phyloP scores from a whole-genome alignment of 768 basidiomycete genomes.

The Hygrocybe coccinea region DNA sequence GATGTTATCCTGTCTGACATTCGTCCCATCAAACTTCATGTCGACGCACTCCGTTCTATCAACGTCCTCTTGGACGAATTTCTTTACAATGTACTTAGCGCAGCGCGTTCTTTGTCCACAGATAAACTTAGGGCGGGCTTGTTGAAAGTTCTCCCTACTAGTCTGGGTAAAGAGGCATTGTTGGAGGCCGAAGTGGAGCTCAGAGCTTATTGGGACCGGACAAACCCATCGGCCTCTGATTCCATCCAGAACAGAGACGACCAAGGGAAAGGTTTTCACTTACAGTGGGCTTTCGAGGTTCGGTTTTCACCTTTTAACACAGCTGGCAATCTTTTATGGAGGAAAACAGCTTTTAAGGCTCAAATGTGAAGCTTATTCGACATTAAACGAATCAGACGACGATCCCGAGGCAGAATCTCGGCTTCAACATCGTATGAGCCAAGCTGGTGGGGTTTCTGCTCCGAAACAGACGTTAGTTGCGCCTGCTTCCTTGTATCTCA shows the following conservation, averaged over 20 bases:
- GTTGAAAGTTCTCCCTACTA: conserved; percentile 67
- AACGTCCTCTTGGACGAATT: conserved; percentile 85
- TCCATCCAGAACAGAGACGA: conserved; percentile 43
- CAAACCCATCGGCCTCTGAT: conserved; percentile 32
- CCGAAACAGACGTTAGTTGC: conserved; percentile 58
- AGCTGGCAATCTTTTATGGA: conserved; percentile 9
- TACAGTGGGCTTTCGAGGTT: conserved; percentile 77
- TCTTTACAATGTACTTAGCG: conserved; percentile 63
- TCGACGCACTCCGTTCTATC: conserved; percentile 71
- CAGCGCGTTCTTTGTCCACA: conserved; percentile 64
- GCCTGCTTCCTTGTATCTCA: conserved; percentile 84
- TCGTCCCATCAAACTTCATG: conserved; percentile 80
- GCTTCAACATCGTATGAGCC: conserved; percentile 57
- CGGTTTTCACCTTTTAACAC: conserved; percentile 16
- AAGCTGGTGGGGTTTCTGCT: conserved; percentile 42
- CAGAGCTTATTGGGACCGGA: conserved; percentile 83
- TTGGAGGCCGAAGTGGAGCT: conserved; percentile 91
- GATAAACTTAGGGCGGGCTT: conserved; percentile 70
- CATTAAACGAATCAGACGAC: conserved; percentile 76
- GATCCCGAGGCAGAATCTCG: conserved; percentile 60
- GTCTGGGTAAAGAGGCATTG: conserved; percentile 85
- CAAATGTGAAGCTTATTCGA: conserved; percentile 87
- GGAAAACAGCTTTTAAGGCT: conserved; percentile 60
- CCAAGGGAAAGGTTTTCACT: conserved; percentile 50
- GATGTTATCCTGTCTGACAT: conserved; percentile 91